Evolutionary conservation across 2,329 filamentous ascomycete species (phyloP), one percentile per base, ranked within the genome.

Genomic region (Mollisia scopiformis): DNA sequence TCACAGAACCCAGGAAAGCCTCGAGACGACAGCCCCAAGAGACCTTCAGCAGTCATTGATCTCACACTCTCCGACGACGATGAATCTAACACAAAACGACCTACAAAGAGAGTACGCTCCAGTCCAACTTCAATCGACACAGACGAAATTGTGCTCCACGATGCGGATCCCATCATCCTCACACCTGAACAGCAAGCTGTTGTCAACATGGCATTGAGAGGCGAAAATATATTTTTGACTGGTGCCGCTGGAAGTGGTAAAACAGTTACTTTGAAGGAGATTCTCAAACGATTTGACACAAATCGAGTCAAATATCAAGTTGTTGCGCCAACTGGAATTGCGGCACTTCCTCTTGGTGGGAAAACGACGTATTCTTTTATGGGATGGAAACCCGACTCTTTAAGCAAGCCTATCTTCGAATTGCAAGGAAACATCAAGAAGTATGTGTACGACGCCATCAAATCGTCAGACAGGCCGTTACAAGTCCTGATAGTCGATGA

Each of bases 211-310:
- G 70, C 69, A 4, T 8, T 72, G n/a, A n/a, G 39, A 19, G 59
- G 61, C 6, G n/a, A 69, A 23, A 71, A 71, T 19, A 68, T 72
- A 11, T 72, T 72, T 25, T 62, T 72, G 27, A 72, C 70, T 2
- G 70, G 70, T 7, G 69, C 70, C n/a, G 69, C 68, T 1, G 70
- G 70, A 2, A 66, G 55, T 37, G 69, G 69, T 1, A 71, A 72
- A 47, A 71, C 70, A 2, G 60, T 64, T 1, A 71, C 69, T 0
- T 41, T 72, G 6, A 61, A 61, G 30, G 61, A 64, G 35, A 69
- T 72, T 2, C 59, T 71, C 5, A 37, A 10, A 28, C 55, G 59
- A 0, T 49, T 68, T 4, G 30, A 27, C 6, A 5, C 59, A 23
- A 47, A 41, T n/a, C 11, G 27, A 4, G 39, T 27, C 11, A 37